Conservation (phyloP, 2,329 filamentous ascomycete genomes). For the Aspergillus caelatus region DNA sequence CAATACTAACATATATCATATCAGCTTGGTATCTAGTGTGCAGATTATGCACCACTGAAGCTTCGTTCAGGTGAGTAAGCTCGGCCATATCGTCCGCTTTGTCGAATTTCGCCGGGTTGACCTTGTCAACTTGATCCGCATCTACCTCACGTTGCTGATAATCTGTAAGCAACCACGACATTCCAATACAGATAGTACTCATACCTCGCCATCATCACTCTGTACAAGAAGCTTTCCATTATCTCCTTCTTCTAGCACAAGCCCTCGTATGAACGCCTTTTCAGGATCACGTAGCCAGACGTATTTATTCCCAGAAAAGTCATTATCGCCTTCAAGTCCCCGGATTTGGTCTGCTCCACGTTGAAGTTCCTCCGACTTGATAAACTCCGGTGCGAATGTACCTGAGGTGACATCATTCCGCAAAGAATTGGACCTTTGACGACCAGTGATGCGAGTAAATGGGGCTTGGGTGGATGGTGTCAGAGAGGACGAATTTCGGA, state of each 20-base stretch:
- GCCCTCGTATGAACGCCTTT: conserved; percentile 86
- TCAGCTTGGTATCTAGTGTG: conserved; percentile 94
- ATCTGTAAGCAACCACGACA: conserved; percentile 24
- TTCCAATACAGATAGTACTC: conserved; percentile 34
- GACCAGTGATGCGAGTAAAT: conserved; percentile 42
- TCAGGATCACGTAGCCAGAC: conserved; percentile 93
- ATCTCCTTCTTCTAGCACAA: conserved; percentile 80
- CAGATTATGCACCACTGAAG: conserved; percentile 95
- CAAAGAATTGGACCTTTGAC: conserved; percentile 64
- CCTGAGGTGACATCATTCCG: conserved; percentile 66
- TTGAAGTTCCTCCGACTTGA: conserved; percentile 80
- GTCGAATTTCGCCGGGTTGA: conserved; percentile 99
- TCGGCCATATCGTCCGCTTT: conserved; percentile 99
- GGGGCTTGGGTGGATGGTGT: conserved; percentile 56
- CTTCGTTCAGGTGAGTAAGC: conserved; percentile 95
- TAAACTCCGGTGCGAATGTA: conserved; percentile 96
- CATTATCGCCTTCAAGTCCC: conserved; percentile 93
- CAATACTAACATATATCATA: conserved; percentile 71
- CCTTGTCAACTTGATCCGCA: conserved; percentile 89
- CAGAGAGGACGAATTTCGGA: conserved; percentile 67
- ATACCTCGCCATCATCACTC: conserved; percentile 86
- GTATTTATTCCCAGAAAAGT: conserved; percentile 98
- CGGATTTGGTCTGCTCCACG: conserved; percentile 58
- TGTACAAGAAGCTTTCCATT: conserved; percentile 77
- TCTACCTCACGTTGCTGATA: conserved; percentile 81